Conservation (phyloP, 2,329 filamentous ascomycete genomes). For the Aureobasidium zeae region DNA sequence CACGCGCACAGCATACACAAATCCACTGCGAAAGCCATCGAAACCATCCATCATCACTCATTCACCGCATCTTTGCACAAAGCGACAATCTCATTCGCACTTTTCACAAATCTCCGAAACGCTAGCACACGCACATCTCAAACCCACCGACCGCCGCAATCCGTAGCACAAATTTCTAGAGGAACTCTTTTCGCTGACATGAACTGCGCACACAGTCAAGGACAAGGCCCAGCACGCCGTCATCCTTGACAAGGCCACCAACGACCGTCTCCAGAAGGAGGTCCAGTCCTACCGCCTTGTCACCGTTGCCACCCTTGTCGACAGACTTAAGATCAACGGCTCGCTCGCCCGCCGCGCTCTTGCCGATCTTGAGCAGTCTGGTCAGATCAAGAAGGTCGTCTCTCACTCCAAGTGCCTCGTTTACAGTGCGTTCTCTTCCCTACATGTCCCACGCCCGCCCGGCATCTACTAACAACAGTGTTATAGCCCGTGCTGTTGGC, state of each 20-base stretch:
- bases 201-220: constrained; percentile 65
- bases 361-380: constrained; percentile 92
- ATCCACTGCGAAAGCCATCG: not conserved
- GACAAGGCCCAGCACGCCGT: constrained; percentile 99
- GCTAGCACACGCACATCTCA: not conserved
- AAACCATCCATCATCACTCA: constrained; percentile 9
- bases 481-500: constrained; percentile 22
- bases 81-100: not conserved
- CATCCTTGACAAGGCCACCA: constrained; percentile 94
- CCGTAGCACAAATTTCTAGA: constrained; percentile 3
- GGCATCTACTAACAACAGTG: constrained; percentile 4
- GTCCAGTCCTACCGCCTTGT: constrained; percentile 99
- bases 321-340: constrained; percentile 99
- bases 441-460: not conserved
- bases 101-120: too few relatives aligned
- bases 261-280: constrained; percentile 99
- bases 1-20: constrained; percentile 1
- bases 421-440: constrained; percentile 62
- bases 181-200: constrained; percentile 19
- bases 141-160: constrained; percentile 14
- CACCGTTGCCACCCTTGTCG: constrained; percentile 96
- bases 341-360: constrained; percentile 86
- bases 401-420: constrained; percentile 96
- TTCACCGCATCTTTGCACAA: constrained; percentile 3
- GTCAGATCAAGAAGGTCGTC: constrained; percentile 95